These are phyloP conservation scores for Eremothecium cymbalariae DNA, from an alignment of 1,139 yeast genomes.

Conservation along the genomic window DNA sequence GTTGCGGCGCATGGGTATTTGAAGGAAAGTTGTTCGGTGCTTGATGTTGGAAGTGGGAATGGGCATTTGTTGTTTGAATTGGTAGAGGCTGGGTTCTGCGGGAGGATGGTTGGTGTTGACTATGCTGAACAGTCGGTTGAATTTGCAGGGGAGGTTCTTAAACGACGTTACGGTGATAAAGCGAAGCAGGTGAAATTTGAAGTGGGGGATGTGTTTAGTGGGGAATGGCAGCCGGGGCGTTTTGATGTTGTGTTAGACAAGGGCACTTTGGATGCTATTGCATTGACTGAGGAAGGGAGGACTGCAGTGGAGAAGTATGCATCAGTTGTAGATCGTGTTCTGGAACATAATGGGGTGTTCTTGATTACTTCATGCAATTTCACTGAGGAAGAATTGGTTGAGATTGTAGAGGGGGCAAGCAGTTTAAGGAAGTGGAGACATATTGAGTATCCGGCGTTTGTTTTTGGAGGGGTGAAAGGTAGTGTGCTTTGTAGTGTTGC, in stretches of 20 bases:
- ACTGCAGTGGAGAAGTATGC: constrained; percentile 51
- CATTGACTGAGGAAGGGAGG: constrained; percentile 47
- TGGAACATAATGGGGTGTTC: constrained; percentile 51
- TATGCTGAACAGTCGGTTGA: constrained; percentile 71
- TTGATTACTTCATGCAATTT: constrained; percentile 93
- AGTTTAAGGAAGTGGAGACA: constrained; percentile 50
- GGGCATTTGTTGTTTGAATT: constrained; percentile 78
- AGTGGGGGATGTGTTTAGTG: constrained; percentile 40
- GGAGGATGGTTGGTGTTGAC: constrained; percentile 64
- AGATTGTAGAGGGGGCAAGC: constrained; percentile 39
- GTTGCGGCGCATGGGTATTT: constrained; percentile 32
- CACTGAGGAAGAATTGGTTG: constrained; percentile 64
- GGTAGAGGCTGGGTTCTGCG: constrained; percentile 48
- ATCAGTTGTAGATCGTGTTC: constrained; percentile 45
- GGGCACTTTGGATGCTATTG: constrained; percentile 96
- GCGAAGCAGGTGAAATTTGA: constrained; percentile 34
- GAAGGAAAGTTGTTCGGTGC: constrained; percentile 35
- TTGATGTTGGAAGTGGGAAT: constrained; percentile 93
- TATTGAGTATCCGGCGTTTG: constrained; percentile 69
- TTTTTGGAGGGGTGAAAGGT: constrained; percentile 85
- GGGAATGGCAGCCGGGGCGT: constrained; percentile 29
- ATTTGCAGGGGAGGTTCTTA: constrained; percentile 58
- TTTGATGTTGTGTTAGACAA: constrained; percentile 81
- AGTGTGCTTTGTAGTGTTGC: constrained; percentile 83
- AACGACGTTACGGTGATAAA: constrained; percentile 32